Evolutionary conservation across 129 eudicot genomes (phyloP).

Genomic region (Heracleum sosnowskyi): DNA sequence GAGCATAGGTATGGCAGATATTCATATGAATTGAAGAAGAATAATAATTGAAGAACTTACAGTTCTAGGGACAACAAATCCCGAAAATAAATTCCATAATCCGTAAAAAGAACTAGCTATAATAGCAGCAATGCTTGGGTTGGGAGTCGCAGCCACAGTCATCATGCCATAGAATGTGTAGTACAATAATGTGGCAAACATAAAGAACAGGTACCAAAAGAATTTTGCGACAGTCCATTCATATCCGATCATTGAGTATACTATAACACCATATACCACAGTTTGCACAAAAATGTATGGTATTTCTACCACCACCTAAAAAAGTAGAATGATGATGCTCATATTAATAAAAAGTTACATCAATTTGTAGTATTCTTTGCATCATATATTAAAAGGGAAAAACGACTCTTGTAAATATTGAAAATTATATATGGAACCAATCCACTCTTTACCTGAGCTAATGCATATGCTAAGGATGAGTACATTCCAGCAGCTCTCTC

Average conservation of each 20-base stretch:
- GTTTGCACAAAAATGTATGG: slow-evolving; percentile 22
- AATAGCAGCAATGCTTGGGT: slow-evolving; percentile 23
- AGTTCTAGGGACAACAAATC: slow-evolving; percentile 27
- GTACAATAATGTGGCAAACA: slow-evolving; percentile 19
- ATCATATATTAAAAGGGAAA: no score
- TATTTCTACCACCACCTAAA: slow-evolving; percentile 27
- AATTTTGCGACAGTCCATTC: slow-evolving; percentile 24
- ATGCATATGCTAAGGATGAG: slow-evolving; percentile 29
- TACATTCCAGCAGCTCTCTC: slow-evolving; percentile 40
- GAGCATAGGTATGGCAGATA: no score
- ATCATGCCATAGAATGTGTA: slow-evolving; percentile 35
- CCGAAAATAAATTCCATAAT: slow-evolving; percentile 33
- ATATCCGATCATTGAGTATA: slow-evolving; percentile 26
- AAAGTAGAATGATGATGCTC: background rate
- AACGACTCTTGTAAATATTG: background rate
- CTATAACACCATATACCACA: slow-evolving; percentile 17
- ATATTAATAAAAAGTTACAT: background rate
- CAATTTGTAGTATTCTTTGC: background rate
- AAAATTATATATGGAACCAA: background rate
- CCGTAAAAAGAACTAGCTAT: slow-evolving; percentile 19
- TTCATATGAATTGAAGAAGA: background rate
- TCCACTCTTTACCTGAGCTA: slow-evolving; percentile 17
- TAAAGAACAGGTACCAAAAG: slow-evolving; percentile 29
- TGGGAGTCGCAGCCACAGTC: slow-evolving; percentile 32
- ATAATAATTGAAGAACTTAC: slow-evolving; percentile 15